These are phyloP conservation scores for Evernia prunastri DNA, from an alignment of 495 filamentous ascomycete genomes.

Conservation along the genomic window DNA sequence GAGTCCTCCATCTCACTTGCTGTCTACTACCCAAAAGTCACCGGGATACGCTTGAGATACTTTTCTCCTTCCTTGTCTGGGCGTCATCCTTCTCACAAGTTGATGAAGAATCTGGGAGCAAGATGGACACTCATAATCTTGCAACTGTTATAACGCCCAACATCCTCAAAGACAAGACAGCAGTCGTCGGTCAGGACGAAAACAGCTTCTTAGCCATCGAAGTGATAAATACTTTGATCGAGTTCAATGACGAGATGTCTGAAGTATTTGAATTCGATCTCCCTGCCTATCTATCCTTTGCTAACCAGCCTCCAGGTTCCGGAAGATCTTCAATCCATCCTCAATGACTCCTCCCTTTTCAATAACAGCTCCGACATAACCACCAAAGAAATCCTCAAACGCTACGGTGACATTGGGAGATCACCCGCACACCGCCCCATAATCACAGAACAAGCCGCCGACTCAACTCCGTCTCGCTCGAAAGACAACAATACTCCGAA, in stretches of 20 bases:
- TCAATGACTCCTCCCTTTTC: slow-evolving; percentile 77
- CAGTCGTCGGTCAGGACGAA: slow-evolving; percentile 63
- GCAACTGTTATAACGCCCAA: slow-evolving; percentile 98
- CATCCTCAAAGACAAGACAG: slow-evolving; percentile 66
- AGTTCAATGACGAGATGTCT: slow-evolving; percentile 92
- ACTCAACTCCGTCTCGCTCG: slow-evolving; percentile 45
- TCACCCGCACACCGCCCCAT: slow-evolving; percentile 52
- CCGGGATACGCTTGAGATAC: slow-evolving; percentile 87
- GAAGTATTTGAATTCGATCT: slow-evolving; percentile 57
- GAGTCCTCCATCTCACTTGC: slow-evolving; percentile 84
- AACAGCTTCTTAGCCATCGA: slow-evolving; percentile 90
- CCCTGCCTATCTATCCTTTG: slow-evolving; percentile 24
- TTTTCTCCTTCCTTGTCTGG: slow-evolving; percentile 98
- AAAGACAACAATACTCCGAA: slow-evolving; percentile 37
- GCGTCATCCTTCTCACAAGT: slow-evolving; percentile 93
- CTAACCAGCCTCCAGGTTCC: slow-evolving; percentile 59
- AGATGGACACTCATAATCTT: slow-evolving; percentile 98
- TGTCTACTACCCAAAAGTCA: slow-evolving; percentile 90
- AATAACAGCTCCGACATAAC: slow-evolving; percentile 78
- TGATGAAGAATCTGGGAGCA: slow-evolving; percentile 84
- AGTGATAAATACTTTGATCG: slow-evolving; percentile 80
- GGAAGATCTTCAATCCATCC: slow-evolving; percentile 77
- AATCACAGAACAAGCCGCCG: slow-evolving; percentile 47
- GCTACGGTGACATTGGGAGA: slow-evolving; percentile 69
- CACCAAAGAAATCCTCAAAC: slow-evolving; percentile 91